Conservation (phyloP, 768 basidiomycete species). For the Serendipita vermifera region DNA sequence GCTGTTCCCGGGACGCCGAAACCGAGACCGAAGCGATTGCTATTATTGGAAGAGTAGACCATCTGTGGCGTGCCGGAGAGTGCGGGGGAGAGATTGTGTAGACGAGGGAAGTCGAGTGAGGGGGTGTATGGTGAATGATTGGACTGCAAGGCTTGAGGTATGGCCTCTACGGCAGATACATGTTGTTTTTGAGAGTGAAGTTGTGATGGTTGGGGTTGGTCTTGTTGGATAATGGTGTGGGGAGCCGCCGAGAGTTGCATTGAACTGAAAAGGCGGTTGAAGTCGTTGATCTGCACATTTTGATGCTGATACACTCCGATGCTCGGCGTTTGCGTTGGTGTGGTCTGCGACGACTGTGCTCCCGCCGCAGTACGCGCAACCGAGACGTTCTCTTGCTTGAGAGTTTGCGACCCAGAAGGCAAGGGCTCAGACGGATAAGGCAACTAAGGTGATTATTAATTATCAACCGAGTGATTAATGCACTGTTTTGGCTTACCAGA, state of each 20-base stretch:
- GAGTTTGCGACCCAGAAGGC: neutral
- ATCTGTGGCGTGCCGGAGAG: neutral
- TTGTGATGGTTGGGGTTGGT: neutral
- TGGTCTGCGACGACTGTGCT: neutral
- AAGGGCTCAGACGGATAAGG: neutral
- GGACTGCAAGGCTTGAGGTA: neutral
- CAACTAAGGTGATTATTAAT: neutral
- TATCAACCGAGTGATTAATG: neutral
- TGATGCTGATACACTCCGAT: slow-evolving; percentile 2
- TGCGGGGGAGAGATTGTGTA: neutral
- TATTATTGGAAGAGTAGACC: neutral
- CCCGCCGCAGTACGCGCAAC: neutral
- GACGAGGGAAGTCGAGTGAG: too few species aligned
- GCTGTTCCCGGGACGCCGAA: neutral
- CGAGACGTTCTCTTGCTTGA: neutral
- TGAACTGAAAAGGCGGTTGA: neutral
- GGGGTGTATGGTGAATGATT: neutral
- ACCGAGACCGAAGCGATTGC: neutral
- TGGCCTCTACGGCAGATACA: neutral
- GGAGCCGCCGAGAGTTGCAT: neutral
- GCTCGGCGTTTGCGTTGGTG: neutral
- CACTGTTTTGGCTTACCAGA: neutral
- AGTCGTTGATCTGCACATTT: neutral
- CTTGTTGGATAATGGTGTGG: neutral
- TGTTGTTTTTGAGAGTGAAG: neutral